Evolutionary conservation across 495 filamentous ascomycete genomes (phyloP).

Genomic region (Melanomma pulvis-pyrius): DNA sequence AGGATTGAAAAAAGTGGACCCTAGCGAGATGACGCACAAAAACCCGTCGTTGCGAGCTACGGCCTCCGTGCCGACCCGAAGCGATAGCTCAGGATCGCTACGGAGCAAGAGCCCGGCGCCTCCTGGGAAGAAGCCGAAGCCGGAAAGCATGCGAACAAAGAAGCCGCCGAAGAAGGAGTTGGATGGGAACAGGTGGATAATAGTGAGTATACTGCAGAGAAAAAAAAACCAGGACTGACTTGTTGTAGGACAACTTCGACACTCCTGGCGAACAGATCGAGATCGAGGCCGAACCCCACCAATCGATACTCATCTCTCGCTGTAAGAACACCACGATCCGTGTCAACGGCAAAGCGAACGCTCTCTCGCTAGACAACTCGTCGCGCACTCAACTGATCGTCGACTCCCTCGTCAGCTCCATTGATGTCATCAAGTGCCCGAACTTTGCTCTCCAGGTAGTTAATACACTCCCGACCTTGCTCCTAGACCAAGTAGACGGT

Average conservation of each 20-base stretch:
- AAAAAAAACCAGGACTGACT: background rate
- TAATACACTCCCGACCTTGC: slow-evolving; percentile 78
- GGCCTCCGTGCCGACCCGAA: slow-evolving; percentile 66
- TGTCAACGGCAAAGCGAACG: slow-evolving; percentile 89
- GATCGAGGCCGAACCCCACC: slow-evolving; percentile 75
- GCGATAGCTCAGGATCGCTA: slow-evolving; percentile 53
- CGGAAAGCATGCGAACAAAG: slow-evolving; percentile 88
- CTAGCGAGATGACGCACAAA: slow-evolving; percentile 95
- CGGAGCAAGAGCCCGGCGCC: slow-evolving; percentile 76
- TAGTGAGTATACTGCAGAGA: slow-evolving; percentile 53
- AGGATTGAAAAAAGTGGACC: slow-evolving; percentile 88
- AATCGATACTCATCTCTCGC: slow-evolving; percentile 87
- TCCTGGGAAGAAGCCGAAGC: slow-evolving; percentile 90
- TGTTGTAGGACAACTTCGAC: slow-evolving; percentile 82
- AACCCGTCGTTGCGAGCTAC: slow-evolving; percentile 85
- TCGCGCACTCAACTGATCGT: slow-evolving; percentile 80
- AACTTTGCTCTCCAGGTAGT: slow-evolving; percentile 91
- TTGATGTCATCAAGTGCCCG: slow-evolving; percentile 91
- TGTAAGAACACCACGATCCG: slow-evolving; percentile 91
- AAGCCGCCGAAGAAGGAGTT: slow-evolving; percentile 90
- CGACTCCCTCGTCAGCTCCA: slow-evolving; percentile 83
- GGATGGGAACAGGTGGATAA: slow-evolving; percentile 92
- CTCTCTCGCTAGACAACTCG: slow-evolving; percentile 90
- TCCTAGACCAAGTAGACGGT: slow-evolving; percentile 92
- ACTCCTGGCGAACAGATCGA: slow-evolving; percentile 66